phyloP scores from a whole-genome alignment of 108 stramenopile species.

The Bacterosira constricta region DNA sequence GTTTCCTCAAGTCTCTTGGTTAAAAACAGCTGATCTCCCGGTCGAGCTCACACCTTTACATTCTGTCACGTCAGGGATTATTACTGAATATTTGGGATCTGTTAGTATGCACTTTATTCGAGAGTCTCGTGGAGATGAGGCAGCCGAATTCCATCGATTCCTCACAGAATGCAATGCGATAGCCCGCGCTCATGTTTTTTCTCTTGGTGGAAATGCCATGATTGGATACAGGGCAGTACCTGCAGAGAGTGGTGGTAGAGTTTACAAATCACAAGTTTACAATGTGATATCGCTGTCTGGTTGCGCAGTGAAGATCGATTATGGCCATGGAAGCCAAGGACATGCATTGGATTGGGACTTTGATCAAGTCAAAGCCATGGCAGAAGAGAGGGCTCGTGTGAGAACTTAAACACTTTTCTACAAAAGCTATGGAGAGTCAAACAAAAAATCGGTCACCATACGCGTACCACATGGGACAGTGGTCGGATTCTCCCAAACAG shows the following conservation, averaged over 20 bases:
- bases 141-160: constrained; percentile 84
- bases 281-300: constrained; percentile 82
- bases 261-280: constrained; percentile 89
- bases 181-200: constrained; percentile 87
- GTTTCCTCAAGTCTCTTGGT: constrained; percentile 20
- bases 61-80: constrained; percentile 69
- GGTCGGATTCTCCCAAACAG: too few species aligned
- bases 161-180: constrained; percentile 91
- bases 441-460: too few species aligned
- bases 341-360: constrained; percentile 13
- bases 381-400: constrained; percentile 19
- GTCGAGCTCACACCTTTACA: constrained; percentile 82
- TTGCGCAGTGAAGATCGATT: constrained; percentile 70
- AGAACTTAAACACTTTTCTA: constrained; percentile 20
- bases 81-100: constrained; percentile 81
- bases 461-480: too few species aligned
- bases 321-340: constrained; percentile 23
- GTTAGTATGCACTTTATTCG: constrained; percentile 92
- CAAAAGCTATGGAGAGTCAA: not conserved
- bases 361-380: not conserved
- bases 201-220: constrained; percentile 92
- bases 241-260: constrained; percentile 86
- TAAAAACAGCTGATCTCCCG: constrained; percentile 67
- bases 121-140: constrained; percentile 83
- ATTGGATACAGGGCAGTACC: constrained; percentile 85